A percentile compares a stretch with the other conserved stretches of the same genome.
Evolutionary conservation across 1,284 basidiomycete genomes (phyloP).

Genomic region (Apiotrichum siamense): DNA sequence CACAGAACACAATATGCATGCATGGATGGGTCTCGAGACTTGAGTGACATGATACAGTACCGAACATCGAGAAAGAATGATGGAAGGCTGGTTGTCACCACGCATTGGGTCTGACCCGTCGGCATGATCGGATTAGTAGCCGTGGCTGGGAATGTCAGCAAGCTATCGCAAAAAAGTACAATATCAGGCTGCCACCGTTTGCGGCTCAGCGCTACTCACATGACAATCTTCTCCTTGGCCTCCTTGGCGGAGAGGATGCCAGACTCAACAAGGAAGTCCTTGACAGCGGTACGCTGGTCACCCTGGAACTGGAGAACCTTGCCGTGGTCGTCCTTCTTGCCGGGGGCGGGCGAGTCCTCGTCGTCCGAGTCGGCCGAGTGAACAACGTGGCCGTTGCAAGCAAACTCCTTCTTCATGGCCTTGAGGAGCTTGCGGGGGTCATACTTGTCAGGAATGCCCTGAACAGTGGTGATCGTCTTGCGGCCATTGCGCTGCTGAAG

Average conservation of each 20-base stretch:
- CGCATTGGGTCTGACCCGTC: background rate
- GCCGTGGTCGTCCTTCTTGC: slow-evolving; percentile 89
- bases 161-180: too few relatives aligned
- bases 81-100: background rate
- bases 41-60: slow-evolving; percentile 6
- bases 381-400: slow-evolving; percentile 97
- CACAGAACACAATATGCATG: background rate
- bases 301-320: slow-evolving; percentile 99
- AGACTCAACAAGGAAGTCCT: slow-evolving; percentile 67
- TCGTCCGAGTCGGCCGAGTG: slow-evolving; percentile 44
- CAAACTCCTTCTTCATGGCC: slow-evolving; percentile 99
- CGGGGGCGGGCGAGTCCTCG: slow-evolving; percentile 38
- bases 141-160: slow-evolving; percentile 18
- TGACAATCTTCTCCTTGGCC: slow-evolving; percentile 48
- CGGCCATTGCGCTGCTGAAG: slow-evolving; percentile 99
- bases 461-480: slow-evolving; percentile 97
- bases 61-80: slow-evolving; percentile 2
- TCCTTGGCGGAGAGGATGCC: slow-evolving; percentile 47
- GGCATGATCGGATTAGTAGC: slow-evolving; percentile 4
- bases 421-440: slow-evolving; percentile 98
- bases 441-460: slow-evolving; percentile 93
- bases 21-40: slow-evolving; percentile 7
- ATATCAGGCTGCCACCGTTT: background rate
- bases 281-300: slow-evolving; percentile 91
- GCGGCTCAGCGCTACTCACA: slow-evolving; percentile 30